Base-by-base conservation (phyloP, 345 rosid genomes). In the Carallia brachiata region DNA sequence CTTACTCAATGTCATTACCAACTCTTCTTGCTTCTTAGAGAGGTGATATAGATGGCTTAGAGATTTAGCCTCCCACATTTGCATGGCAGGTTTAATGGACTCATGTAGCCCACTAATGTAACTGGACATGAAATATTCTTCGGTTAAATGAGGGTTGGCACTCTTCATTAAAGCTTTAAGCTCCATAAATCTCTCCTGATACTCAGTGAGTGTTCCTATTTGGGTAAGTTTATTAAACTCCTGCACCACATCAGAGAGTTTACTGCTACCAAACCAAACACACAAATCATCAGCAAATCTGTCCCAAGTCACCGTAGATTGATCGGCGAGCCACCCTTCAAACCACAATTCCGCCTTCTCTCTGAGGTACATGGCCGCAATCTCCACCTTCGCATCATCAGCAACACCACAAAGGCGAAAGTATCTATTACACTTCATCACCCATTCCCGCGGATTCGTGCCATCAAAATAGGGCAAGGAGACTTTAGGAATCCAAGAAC, bases 121-220 rank as follows among this genome's bases (percentile, higher is more conserved):
- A 8, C 12, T 39, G 2, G 2, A 8, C 12, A 40, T 40, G 2
- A 39, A 39, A 32, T 32, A 37, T 8, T 40, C 15, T 1, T 40
- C 12, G 0, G 3, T 40, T 9, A 9, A 40, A 0, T 40, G 47
- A 9, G 47, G 12, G 3, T 40, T 40, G 0, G 13, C 15, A 40
- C 3, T 40, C 15, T 40, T 40, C 2, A 40, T 40, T 0, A 40
- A 2, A 0, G 13, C 2, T 2, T 40, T 40, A 0, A 54, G 4
- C 28, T 19, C 58, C 4, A 1, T 10, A 1, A 19, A 19, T 1
- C 12, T 7, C 12, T 54, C 13, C 1, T 54, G 1, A 0, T 54
- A 15, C 9, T 2, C 30, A 5, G 3, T 0, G 1, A 54, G 1
- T 0, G 4, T n/a, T 0, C 9, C 3, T 3, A 2, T 1, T 18